phyloP scores from a whole-genome alignment of 2,329 filamentous ascomycete species.

The Bipolaris cookei region DNA sequence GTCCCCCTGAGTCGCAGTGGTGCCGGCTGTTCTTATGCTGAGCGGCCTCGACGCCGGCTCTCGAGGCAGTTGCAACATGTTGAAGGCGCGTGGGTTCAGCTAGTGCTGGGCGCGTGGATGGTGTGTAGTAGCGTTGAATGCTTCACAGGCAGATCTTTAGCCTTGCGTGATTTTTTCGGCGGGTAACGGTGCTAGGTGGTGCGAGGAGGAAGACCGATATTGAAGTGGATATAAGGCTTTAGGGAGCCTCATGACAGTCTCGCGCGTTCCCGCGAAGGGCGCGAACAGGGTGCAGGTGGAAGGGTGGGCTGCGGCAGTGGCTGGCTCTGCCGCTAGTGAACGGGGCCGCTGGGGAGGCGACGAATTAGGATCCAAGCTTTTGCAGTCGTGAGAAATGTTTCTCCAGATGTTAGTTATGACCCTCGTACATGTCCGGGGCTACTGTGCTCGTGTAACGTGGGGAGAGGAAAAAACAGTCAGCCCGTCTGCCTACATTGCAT shows the following conservation, averaged over 20 bases:
- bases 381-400: constrained; percentile 10
- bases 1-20: constrained; percentile 46
- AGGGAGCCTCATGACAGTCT: constrained; percentile 35
- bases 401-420: constrained; percentile 3
- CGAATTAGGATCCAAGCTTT: constrained; percentile 1
- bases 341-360: constrained; percentile 2
- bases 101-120: constrained; percentile 18
- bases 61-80: constrained; percentile 38
- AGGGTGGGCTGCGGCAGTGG: constrained; percentile 37
- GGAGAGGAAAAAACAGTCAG: constrained; percentile 28
- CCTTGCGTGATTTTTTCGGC: constrained; percentile 8
- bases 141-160: constrained; percentile 6
- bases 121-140: constrained; percentile 19
- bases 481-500: constrained; percentile 14
- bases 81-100: constrained; percentile 15
- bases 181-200: constrained; percentile 13
- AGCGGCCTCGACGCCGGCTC: constrained; percentile 39
- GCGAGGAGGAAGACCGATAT: constrained; percentile 17
- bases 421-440: background rate
- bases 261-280: constrained; percentile 15
- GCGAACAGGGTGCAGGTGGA: constrained; percentile 17
- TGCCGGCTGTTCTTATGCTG: constrained; percentile 45
- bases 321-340: constrained; percentile 24
- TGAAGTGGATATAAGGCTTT: constrained; percentile 35
- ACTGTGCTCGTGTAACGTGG: constrained; percentile 11